Conservation (phyloP, 129 eudicot species). For the Arctium minus region DNA sequence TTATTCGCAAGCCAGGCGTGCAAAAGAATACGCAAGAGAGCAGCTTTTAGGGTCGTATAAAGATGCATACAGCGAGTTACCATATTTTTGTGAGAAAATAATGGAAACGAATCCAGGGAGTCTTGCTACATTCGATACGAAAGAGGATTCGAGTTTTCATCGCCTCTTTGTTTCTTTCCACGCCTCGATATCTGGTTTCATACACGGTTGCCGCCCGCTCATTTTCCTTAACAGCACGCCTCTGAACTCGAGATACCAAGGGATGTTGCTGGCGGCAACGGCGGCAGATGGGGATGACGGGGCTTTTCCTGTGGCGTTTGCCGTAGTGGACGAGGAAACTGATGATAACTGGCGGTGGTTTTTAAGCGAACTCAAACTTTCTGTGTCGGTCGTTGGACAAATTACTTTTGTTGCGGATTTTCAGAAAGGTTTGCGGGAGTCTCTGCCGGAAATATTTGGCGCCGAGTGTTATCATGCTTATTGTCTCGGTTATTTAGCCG, state of each 20-base stretch:
- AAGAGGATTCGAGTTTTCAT: slow-evolving; percentile 44
- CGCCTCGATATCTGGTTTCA: slow-evolving; percentile 29
- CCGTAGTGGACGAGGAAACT: slow-evolving; percentile 30
- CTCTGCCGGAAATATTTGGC: slow-evolving; percentile 25
- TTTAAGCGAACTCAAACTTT: slow-evolving; percentile 16
- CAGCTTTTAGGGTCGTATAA: slow-evolving; percentile 38
- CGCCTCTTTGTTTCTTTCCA: slow-evolving; percentile 34
- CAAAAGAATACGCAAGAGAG: slow-evolving; percentile 32
- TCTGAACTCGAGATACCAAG: slow-evolving; percentile 41
- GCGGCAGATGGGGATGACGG: slow-evolving; percentile 41
- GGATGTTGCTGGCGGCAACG: slow-evolving; percentile 32
- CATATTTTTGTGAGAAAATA: slow-evolving; percentile 42
- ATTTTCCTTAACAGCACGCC: slow-evolving; percentile 40
- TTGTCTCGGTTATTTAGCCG: slow-evolving; percentile 38
- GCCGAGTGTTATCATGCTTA: slow-evolving; percentile 31
- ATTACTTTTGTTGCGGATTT: slow-evolving; percentile 30
- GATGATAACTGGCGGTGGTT: slow-evolving; percentile 43
- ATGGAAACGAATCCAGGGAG: slow-evolving; percentile 58
- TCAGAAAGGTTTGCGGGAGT: slow-evolving; percentile 30
- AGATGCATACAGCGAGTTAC: slow-evolving; percentile 43
- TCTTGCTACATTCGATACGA: slow-evolving; percentile 39
- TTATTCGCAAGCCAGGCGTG: slow-evolving; percentile 39
- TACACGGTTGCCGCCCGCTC: slow-evolving; percentile 31
- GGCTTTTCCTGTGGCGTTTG: slow-evolving; percentile 37
- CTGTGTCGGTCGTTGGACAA: neutral